These are phyloP conservation scores for Ceratocystis albifundus DNA, from an alignment of 2,329 filamentous ascomycete species.

Conservation along the genomic window DNA sequence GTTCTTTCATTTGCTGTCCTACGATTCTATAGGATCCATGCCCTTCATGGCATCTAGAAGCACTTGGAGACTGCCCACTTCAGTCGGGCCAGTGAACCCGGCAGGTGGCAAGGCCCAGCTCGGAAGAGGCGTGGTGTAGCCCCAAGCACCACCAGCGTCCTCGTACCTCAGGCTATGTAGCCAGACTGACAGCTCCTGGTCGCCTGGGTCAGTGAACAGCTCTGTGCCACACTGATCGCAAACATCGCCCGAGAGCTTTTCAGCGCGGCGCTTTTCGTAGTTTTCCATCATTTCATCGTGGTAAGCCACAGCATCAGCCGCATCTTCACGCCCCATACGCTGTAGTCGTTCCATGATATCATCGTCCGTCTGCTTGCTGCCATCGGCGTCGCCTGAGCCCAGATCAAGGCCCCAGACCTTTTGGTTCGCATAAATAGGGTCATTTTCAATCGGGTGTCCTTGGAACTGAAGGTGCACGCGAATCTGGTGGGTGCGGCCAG, in stretches of 20 bases:
- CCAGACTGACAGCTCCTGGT: conserved; percentile 85
- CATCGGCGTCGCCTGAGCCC: conserved; percentile 55
- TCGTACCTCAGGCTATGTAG: conserved; percentile 86
- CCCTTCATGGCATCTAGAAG: conserved; percentile 45
- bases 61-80: conserved; percentile 51
- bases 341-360: conserved; percentile 78
- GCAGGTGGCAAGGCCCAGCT: conserved; percentile 74
- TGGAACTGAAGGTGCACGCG: conserved; percentile 90
- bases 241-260: conserved; percentile 77
- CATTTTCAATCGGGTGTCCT: conserved; percentile 90
- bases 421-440: conserved; percentile 94
- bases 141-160: conserved; percentile 71
- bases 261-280: conserved; percentile 82
- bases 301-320: conserved; percentile 81
- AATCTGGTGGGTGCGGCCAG: conserved; percentile 87
- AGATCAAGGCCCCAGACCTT: conserved; percentile 78
- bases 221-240: conserved; percentile 77
- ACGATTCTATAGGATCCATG: conserved; percentile 28
- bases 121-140: conserved; percentile 74
- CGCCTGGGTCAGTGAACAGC: conserved; percentile 82
- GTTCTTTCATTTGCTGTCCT: neutral
- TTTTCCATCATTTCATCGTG: conserved; percentile 86
- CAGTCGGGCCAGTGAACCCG: conserved; percentile 58
- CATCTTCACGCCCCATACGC: conserved; percentile 87
- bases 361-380: conserved; percentile 62